phyloP scores from a whole-genome alignment of 352 stramenopile species.

The Pythium biforme region DNA sequence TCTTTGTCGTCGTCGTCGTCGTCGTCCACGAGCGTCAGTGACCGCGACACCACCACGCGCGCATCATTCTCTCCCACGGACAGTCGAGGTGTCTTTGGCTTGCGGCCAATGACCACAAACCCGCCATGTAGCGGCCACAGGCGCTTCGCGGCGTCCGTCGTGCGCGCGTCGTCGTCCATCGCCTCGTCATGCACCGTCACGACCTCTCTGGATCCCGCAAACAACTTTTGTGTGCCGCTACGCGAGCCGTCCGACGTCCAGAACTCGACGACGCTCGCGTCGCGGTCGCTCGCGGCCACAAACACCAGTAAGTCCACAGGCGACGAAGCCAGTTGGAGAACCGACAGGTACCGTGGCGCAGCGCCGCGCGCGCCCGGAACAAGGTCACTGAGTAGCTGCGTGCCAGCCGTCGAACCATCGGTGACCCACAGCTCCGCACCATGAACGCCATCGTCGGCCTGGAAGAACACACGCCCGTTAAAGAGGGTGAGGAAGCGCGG shows the following conservation, averaged over 20 bases:
- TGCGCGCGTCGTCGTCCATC: conserved; percentile 27
- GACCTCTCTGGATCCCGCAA: conserved; percentile 37
- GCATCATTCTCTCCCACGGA: neutral
- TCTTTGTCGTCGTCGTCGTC: conserved; percentile 31
- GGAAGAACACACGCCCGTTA: conserved; percentile 56
- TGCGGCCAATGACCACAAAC: conserved; percentile 32
- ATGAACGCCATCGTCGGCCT: conserved; percentile 74
- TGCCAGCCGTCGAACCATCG: conserved; percentile 52
- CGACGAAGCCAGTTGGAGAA: conserved; percentile 23
- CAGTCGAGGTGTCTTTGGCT: neutral
- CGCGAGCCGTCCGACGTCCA: conserved; percentile 69
- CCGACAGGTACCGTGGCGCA: conserved; percentile 42
- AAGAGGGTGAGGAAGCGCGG: conserved; percentile 61
- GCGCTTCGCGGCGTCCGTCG: conserved; percentile 4
- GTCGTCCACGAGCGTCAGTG: conserved; percentile 41
- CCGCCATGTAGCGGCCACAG: conserved; percentile 9
- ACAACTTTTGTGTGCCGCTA: conserved; percentile 51
- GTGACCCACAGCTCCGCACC: conserved; percentile 81
- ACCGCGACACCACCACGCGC: conserved; percentile 17
- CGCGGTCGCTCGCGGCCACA: conserved; percentile 34
- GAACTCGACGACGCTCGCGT: conserved; percentile 50
- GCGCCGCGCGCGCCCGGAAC: conserved; percentile 45
- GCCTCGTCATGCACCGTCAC: conserved; percentile 30
- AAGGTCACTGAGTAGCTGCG: conserved; percentile 61
- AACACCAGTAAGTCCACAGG: conserved; percentile 28